A percentile compares a stretch with the other conserved stretches of the same genome.
Evolutionary conservation across 2,329 filamentous ascomycete species (phyloP).

Genomic region (Colletotrichum godetiae): DNA sequence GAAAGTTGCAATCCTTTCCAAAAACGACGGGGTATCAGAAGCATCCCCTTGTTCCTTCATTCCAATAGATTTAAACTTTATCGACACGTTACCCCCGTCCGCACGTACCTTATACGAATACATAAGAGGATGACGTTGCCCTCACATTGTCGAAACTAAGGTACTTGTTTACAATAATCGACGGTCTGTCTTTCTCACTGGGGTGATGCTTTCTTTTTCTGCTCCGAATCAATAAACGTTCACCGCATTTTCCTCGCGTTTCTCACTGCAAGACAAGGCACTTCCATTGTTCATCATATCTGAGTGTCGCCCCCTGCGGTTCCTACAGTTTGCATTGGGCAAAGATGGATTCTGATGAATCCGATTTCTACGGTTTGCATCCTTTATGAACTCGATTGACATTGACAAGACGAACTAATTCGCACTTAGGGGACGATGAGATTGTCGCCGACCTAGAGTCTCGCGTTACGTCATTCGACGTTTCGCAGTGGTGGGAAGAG

Average conservation of each 20-base stretch:
- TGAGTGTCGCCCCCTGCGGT: not conserved
- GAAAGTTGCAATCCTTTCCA: not conserved
- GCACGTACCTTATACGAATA: not conserved
- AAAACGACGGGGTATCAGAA: not conserved
- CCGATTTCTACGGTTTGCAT: slow-evolving; percentile 39
- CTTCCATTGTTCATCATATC: not conserved
- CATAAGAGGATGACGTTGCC: not conserved
- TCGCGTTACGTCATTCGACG: slow-evolving; percentile 63
- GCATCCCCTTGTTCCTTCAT: not conserved
- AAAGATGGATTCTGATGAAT: slow-evolving; percentile 35
- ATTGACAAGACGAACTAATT: not conserved
- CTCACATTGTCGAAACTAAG: not conserved
- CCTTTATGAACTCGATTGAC: slow-evolving; percentile 29
- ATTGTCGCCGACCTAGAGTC: slow-evolving; percentile 58
- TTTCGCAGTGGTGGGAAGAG: slow-evolving; percentile 60
- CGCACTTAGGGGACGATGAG: slow-evolving; percentile 63
- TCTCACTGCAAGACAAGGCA: not conserved
- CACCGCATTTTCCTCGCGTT: not conserved
- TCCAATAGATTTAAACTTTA: not conserved
- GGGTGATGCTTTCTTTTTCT: not conserved
- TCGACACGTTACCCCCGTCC: not conserved
- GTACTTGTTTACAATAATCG: not conserved
- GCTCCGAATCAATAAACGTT: not conserved
- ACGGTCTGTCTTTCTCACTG: not conserved
- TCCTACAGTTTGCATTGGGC: not conserved